Evolutionary conservation across 164 flowering plant genomes (phyloP).

Genomic region (Nelumbo lutea): DNA sequence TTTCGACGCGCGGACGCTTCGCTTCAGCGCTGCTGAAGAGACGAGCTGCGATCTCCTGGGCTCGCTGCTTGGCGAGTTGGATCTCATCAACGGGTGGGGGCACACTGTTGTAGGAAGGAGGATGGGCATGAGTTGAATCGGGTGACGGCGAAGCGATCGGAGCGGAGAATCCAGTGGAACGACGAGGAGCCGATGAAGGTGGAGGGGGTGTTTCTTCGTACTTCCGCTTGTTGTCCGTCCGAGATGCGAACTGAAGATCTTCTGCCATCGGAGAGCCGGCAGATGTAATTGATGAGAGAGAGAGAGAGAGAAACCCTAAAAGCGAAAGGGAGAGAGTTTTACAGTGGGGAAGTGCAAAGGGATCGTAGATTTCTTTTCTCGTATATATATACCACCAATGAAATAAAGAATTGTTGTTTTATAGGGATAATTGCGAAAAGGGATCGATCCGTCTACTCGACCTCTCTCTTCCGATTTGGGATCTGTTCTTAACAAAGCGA

Average conservation of each 20-base stretch:
- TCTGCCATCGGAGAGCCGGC: conserved; percentile 51
- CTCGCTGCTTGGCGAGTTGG: conserved; percentile 14
- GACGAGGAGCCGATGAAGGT: conserved; percentile 4
- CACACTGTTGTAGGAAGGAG: conserved; percentile 7
- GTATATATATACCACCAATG: no score
- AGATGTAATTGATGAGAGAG: background rate
- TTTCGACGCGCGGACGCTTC: background rate
- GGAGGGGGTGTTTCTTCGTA: conserved; percentile 48
- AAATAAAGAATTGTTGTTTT: no score
- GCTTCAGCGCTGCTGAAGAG: background rate
- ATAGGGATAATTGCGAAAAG: no score
- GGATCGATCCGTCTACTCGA: no score
- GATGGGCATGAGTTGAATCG: background rate
- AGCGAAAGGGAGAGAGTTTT: no score
- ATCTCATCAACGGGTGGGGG: conserved; percentile 6
- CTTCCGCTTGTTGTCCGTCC: conserved; percentile 57
- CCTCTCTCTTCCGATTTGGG: no score
- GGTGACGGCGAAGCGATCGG: conserved; percentile 6
- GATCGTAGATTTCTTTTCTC: no score
- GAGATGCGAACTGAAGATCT: conserved; percentile 54
- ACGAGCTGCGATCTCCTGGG: conserved; percentile 12
- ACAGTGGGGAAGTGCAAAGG: no score
- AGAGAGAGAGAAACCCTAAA: no score
- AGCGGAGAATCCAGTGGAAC: conserved; percentile 9
- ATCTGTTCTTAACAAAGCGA: no score